Percentiles rank a stretch among this genome's conserved stretches.
Evolutionary conservation across 305 asterid species (phyloP).

Genomic region (Fraxinus ornus): DNA sequence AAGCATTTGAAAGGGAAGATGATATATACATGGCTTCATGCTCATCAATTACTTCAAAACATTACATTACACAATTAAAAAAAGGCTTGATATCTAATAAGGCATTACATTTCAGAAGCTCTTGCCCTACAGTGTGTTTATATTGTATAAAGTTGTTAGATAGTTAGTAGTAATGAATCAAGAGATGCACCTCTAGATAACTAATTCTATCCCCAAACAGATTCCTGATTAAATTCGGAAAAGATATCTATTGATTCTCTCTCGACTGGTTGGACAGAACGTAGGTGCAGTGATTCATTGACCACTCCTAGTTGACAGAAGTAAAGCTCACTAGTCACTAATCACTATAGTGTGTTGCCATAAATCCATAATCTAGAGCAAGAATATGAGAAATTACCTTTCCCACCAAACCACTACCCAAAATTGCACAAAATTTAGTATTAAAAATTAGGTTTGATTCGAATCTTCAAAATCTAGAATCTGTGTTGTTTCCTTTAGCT

Average conservation of each 20-base stretch:
- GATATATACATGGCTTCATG: neutral
- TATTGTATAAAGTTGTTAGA: neutral
- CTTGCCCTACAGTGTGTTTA: neutral
- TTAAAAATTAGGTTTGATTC: neutral
- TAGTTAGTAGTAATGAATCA: neutral
- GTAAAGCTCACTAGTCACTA: too few species aligned
- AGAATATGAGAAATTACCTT: too few species aligned
- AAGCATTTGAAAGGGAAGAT: neutral
- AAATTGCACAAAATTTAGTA: neutral
- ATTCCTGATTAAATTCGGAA: neutral
- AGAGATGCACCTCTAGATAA: neutral
- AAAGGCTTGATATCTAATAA: neutral
- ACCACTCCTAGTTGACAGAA: too few species aligned
- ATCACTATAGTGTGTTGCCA: too few species aligned
- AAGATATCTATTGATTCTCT: neutral
- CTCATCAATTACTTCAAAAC: neutral
- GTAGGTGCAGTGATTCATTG: neutral
- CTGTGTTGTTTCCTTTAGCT: neutral
- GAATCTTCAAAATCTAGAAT: constrained; percentile 3
- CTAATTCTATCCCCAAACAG: neutral
- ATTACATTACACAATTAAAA: neutral
- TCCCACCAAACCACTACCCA: too few species aligned
- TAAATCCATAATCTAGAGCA: too few species aligned
- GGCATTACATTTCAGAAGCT: neutral
- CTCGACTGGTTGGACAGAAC: neutral